Evolutionary conservation across 768 basidiomycete species (phyloP).

Genomic region (Tylopilus felleus): DNA sequence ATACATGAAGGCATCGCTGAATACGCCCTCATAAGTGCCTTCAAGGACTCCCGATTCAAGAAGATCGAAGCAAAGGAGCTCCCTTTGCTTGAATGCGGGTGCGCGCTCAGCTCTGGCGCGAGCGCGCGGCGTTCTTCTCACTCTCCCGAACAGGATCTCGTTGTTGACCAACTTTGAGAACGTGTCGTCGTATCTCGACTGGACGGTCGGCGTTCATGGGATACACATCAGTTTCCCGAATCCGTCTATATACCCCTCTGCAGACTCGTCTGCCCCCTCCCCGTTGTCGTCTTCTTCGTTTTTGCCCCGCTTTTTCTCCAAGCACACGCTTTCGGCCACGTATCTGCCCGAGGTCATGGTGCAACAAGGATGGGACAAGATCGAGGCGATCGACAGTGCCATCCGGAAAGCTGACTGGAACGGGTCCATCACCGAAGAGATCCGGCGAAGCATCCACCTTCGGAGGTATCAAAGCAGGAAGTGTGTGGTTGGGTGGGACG

Average conservation of each 20-base stretch:
- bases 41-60: conserved; percentile 83
- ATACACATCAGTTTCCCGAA: conserved; percentile 87
- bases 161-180: conserved; percentile 92
- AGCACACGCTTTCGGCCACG: conserved; percentile 73
- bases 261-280: conserved; percentile 58
- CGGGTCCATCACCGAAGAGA: conserved; percentile 76
- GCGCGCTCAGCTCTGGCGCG: conserved; percentile 32
- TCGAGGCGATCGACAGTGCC: conserved; percentile 86
- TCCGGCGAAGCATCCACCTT: conserved; percentile 71
- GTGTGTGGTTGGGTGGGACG: conserved; percentile 67
- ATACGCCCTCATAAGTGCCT: conserved; percentile 89
- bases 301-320: conserved; percentile 52
- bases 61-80: conserved; percentile 78
- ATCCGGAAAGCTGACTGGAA: conserved; percentile 93
- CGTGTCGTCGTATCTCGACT: conserved; percentile 82
- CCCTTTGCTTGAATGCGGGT: conserved; percentile 83
- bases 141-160: conserved; percentile 80
- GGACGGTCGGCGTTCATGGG: conserved; percentile 90
- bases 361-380: conserved; percentile 92
- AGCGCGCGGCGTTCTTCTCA: neutral
- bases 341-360: conserved; percentile 92
- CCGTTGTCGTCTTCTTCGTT: conserved; percentile 65
- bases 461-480: conserved; percentile 79
- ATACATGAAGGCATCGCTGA: conserved; percentile 78
- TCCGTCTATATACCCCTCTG: conserved; percentile 53